These are phyloP conservation scores for sorghum (Sorghum bicolor) DNA, from an alignment of 176 grass and related monocot species.

Conservation along the genomic window Sorghum_bicolor_NCBIv3 NC_012877.2:58096001-58096500, in stretches of 20 bases:
- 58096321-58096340: conserved; percentile 96
- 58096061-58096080: conserved; percentile 95
- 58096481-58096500: background rate
- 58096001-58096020: conserved; percentile 93
- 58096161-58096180: conserved; percentile 80
- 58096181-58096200: conserved; percentile 60
- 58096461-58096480: conserved; percentile 53
- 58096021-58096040: conserved; percentile 96
- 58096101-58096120: conserved; percentile 90
- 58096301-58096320: conserved; percentile 95
- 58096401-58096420: conserved; percentile 96
- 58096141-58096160: conserved; percentile 91
- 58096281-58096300: conserved; percentile 25
- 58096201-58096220: conserved; percentile 94
- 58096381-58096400: conserved; percentile 98
- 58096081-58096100: conserved; percentile 98
- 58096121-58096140: conserved; percentile 92
- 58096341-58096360: conserved; percentile 88
- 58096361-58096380: conserved; percentile 84
- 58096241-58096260: background rate
- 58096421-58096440: conserved; percentile 99
- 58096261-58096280: conserved; percentile 10
- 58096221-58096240: conserved; percentile 4
- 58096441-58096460: conserved; percentile 98
- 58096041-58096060: conserved; percentile 77